Evolutionary conservation across 345 rosid genomes (phyloP), one percentile per base, ranked within the genome.

Genomic region (Euphorbia lathyris): DNA sequence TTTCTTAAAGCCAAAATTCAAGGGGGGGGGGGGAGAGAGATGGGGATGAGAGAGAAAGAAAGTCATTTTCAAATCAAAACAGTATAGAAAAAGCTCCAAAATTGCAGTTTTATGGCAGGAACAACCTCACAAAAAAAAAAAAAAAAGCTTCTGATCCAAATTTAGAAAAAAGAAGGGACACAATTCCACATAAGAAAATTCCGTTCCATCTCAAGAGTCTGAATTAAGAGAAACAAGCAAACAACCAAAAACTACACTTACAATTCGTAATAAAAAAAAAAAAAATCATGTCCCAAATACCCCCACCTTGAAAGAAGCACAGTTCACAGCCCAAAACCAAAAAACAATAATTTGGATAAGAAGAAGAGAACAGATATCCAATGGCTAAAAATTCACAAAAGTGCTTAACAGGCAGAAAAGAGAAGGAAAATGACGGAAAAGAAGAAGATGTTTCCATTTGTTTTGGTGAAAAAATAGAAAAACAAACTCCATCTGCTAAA

Each of bases 401-500:
- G n/a, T n/a, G n/a, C n/a, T n/a, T n/a, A n/a, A n/a, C 27, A 57
- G 55, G 26, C 12, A 43, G 63, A 68, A 42, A 34, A 9, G 25
- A 26, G 34, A 26, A 48, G 25, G 3, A 32, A 20, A 51, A 52
- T 40, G 43, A 40, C 36, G 58, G n/a, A 20, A 29, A 58, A 43
- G 36, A 12, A 12, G 3, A 26, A 43, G 63, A 57, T n/a, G 62
- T 27, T 47, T 29, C 57, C 20, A 12, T 23, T n/a, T 42, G 52
- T 63, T 42, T 63, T 4, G 22, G 6, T 12, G 7, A 20, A 63
- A 63, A 63, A 63, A 43, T 26, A 43, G 1, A 26, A n/a, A 64
- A 25, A 64, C 34, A 25, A 63, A 42, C 66, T 62, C 29, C 20
- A 45, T n/a, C n/a, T n/a, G n/a, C n/a, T n/a, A n/a, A n/a, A n/a